Evolutionary conservation across 2,329 filamentous ascomycete genomes (phyloP).

Genomic region (Chaetoscypha palmicola): DNA sequence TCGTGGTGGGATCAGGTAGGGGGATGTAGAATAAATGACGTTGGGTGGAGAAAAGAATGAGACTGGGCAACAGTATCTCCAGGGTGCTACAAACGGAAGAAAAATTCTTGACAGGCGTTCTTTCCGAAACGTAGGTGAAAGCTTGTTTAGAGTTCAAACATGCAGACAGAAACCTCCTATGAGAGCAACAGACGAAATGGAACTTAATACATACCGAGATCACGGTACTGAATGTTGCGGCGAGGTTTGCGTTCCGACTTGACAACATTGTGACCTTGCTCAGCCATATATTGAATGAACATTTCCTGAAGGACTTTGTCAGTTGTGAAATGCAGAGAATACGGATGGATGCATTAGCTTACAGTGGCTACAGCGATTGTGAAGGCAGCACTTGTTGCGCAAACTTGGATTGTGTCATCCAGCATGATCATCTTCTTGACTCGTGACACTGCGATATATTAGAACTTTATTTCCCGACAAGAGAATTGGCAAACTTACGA

Average conservation of each 20-base stretch:
- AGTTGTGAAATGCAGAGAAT: constrained; percentile 5
- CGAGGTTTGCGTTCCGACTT: constrained; percentile 88
- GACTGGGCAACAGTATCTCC: too few relatives aligned
- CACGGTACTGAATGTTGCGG: constrained; percentile 91
- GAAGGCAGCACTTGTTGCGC: constrained; percentile 91
- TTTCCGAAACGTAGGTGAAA: too few relatives aligned
- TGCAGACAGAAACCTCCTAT: too few relatives aligned
- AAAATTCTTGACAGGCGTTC: too few relatives aligned
- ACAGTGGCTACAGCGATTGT: constrained; percentile 87
- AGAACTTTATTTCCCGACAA: neutral
- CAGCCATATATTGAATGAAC: constrained; percentile 87
- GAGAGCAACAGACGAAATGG: neutral
- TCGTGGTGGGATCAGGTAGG: too few relatives aligned
- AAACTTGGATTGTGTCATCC: constrained; percentile 78
- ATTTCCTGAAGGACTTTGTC: constrained; percentile 56
- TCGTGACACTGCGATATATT: constrained; percentile 61
- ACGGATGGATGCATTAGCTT: constrained; percentile 28
- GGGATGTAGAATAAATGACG: too few relatives aligned
- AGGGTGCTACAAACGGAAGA: too few relatives aligned
- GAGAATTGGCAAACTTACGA: constrained; percentile 46
- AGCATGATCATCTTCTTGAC: constrained; percentile 92
- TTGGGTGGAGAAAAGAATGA: too few relatives aligned
- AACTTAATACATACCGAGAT: constrained; percentile 57
- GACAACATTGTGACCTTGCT: constrained; percentile 78
- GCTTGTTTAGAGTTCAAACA: too few relatives aligned